Evolutionary conservation across 2,329 filamentous ascomycete species (phyloP).

Genomic region (Botrytis pseudocinerea): DNA sequence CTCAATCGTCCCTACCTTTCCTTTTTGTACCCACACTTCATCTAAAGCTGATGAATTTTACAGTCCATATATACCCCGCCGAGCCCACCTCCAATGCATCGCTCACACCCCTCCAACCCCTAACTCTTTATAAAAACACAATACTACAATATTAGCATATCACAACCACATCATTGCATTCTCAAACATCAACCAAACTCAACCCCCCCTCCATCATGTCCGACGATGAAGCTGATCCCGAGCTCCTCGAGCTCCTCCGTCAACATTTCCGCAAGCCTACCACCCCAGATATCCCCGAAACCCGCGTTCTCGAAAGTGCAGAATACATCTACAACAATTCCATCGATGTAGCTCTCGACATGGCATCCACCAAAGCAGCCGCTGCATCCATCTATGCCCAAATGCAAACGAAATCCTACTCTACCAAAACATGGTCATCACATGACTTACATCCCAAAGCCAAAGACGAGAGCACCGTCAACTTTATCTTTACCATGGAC

Average conservation of each 20-base stretch:
- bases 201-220: conserved; percentile 58
- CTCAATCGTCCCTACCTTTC: not conserved
- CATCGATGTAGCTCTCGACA: conserved; percentile 88
- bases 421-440: conserved; percentile 79
- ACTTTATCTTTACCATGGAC: conserved; percentile 98
- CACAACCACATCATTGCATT: not conserved
- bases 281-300: conserved; percentile 64
- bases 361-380: conserved; percentile 77
- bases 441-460: conserved; percentile 87
- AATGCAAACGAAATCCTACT: conserved; percentile 84
- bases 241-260: conserved; percentile 82
- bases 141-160: not conserved
- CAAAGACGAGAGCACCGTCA: conserved; percentile 76
- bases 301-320: conserved; percentile 77
- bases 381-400: conserved; percentile 75
- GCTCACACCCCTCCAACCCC: not conserved
- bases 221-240: conserved; percentile 86
- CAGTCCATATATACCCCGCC: not conserved
- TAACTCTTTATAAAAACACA: not conserved
- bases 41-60: conserved; percentile 1
- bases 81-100: not conserved
- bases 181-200: not conserved
- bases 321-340: conserved; percentile 89
- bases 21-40: conserved; percentile 1
- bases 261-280: conserved; percentile 68